phyloP scores from a whole-genome alignment of 169 alveolate species.

The Plasmodium fragile region DNA sequence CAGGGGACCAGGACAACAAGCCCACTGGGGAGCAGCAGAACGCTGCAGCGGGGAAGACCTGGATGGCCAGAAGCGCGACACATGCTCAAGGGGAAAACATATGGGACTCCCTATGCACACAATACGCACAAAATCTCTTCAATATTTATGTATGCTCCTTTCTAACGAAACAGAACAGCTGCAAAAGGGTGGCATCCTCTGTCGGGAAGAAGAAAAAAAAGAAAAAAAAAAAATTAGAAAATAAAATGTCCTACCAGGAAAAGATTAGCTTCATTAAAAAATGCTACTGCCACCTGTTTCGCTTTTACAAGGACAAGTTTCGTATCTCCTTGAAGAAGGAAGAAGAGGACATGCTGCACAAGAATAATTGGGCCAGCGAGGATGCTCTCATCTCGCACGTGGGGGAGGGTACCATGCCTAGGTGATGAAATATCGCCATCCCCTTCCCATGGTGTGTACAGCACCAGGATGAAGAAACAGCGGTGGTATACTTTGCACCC shows the following conservation, averaged over 20 bases:
- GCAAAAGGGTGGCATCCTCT: not conserved
- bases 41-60: not conserved
- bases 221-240: not conserved
- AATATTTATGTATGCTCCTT: conserved; percentile 71
- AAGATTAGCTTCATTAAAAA: conserved; percentile 12
- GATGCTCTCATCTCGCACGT: not conserved
- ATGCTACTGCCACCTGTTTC: conserved; percentile 32
- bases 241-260: conserved; percentile 10
- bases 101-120: conserved; percentile 32
- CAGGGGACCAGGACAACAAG: not conserved
- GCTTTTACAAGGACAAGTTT: conserved; percentile 37
- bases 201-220: conserved; percentile 19
- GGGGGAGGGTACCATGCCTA: not conserved
- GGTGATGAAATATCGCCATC: not conserved
- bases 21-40: not conserved
- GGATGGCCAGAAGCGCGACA: not conserved
- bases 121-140: conserved; percentile 29
- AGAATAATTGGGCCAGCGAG: conserved; percentile 30
- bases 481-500: not conserved
- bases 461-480: too few species aligned
- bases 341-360: conserved; percentile 44
- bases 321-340: not conserved
- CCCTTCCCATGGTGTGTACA: too few species aligned
- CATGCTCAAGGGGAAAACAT: not conserved
- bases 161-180: conserved; percentile 18